phyloP scores from a whole-genome alignment of 2,329 filamentous ascomycete genomes.

The Pestalotiopsis fici region DNA sequence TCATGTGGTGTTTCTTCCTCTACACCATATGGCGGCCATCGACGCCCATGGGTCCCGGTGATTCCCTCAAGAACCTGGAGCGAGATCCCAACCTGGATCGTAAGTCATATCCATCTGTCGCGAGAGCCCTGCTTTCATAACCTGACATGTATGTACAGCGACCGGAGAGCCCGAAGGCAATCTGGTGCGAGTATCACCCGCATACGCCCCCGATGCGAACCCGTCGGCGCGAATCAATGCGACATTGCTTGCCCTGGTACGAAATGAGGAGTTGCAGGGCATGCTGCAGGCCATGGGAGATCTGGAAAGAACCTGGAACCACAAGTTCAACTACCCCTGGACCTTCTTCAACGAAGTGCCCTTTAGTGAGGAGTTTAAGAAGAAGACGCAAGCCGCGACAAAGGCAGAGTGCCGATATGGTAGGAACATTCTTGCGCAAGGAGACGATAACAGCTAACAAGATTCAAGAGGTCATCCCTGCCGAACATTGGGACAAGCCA shows the following conservation, averaged over 20 bases:
- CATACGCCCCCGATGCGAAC: constrained; percentile 75
- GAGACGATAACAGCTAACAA: constrained; percentile 7
- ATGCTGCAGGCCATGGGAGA: constrained; percentile 89
- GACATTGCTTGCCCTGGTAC: constrained; percentile 86
- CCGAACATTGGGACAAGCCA: constrained; percentile 91
- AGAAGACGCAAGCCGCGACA: constrained; percentile 74
- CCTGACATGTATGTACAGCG: constrained; percentile 49
- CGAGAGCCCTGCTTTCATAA: background rate
- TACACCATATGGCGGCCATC: constrained; percentile 70
- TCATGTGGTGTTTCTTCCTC: constrained; percentile 78
- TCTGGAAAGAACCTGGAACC: constrained; percentile 92
- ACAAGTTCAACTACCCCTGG: constrained; percentile 99
- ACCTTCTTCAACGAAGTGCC: constrained; percentile 98
- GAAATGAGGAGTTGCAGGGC: constrained; percentile 83
- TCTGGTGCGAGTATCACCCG: constrained; percentile 71
- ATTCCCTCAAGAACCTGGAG: constrained; percentile 47
- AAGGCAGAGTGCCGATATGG: constrained; percentile 88
- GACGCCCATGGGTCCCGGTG: constrained; percentile 36
- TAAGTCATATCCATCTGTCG: constrained; percentile 44
- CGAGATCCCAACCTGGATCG: constrained; percentile 86
- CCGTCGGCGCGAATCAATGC: constrained; percentile 88
- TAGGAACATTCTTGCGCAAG: constrained; percentile 37
- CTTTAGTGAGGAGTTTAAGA: constrained; percentile 92
- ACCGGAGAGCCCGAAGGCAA: constrained; percentile 81
- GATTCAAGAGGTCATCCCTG: constrained; percentile 76